phyloP scores from a whole-genome alignment of 768 basidiomycete species.

The Mrakia frigida region DNA sequence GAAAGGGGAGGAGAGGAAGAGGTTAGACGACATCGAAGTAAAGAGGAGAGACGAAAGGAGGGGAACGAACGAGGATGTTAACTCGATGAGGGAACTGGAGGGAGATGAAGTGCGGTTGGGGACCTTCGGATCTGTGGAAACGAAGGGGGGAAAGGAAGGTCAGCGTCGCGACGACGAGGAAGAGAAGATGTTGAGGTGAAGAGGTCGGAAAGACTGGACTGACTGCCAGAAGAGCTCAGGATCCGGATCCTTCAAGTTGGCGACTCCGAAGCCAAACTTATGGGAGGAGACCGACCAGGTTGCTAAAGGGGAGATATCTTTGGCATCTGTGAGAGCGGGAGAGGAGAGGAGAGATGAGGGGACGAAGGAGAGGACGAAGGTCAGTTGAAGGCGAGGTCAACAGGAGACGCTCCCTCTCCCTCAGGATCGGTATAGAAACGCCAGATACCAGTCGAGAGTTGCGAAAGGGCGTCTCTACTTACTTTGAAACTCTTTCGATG shows the following conservation, averaged over 20 bases:
- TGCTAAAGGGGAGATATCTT: slow-evolving; percentile 67
- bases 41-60: neutral
- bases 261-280: slow-evolving; percentile 95
- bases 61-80: slow-evolving; percentile 65
- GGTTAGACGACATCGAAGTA: neutral
- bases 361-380: neutral
- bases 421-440: too few species aligned
- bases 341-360: neutral
- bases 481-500: slow-evolving; percentile 13
- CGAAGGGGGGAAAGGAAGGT: neutral
- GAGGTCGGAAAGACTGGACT: slow-evolving; percentile 42
- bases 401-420: neutral
- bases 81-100: slow-evolving; percentile 88
- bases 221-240: slow-evolving; percentile 98
- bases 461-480: neutral
- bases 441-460: neutral
- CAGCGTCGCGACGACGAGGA: too few species aligned
- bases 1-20: neutral
- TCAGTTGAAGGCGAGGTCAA: neutral
- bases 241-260: slow-evolving; percentile 80
- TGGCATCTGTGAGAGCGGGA: slow-evolving; percentile 21
- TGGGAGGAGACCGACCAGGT: slow-evolving; percentile 95
- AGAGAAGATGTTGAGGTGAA: slow-evolving; percentile 43
- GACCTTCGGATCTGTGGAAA: slow-evolving; percentile 62
- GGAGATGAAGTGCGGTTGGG: slow-evolving; percentile 94